A percentile compares a stretch with the other conserved stretches of the same genome.
phyloP scores from a whole-genome alignment of 1,284 basidiomycete species.

The Meira miltonrushii region DNA sequence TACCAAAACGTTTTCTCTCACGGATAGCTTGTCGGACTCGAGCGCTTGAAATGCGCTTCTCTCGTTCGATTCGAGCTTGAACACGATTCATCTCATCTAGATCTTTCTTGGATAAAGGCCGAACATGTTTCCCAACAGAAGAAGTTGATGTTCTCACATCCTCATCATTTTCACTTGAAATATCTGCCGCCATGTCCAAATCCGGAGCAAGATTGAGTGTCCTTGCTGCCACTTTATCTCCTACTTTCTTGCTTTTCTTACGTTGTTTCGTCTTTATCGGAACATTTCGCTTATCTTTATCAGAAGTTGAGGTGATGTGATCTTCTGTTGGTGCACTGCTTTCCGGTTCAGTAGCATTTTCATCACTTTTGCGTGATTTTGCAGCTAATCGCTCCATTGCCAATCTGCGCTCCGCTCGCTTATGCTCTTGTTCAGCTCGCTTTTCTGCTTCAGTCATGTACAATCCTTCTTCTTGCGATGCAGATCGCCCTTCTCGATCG shows the following conservation, averaged over 20 bases:
- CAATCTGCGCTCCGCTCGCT: neutral
- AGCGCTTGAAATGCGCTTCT: constrained; percentile 24
- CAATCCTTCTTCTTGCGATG: neutral
- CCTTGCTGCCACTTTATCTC: neutral
- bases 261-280: neutral
- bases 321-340: no score
- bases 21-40: neutral
- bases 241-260: neutral
- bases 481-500: neutral
- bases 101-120: constrained; percentile 40
- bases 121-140: constrained; percentile 9
- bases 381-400: neutral
- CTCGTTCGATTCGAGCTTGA: constrained; percentile 36
- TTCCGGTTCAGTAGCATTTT: no score
- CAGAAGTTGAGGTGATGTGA: neutral
- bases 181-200: constrained; percentile 60
- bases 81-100: constrained; percentile 39
- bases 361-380: no score
- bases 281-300: neutral
- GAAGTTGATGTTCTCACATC: neutral
- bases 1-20: constrained; percentile 31
- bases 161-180: neutral
- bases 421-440: neutral
- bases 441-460: neutral
- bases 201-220: constrained; percentile 12